Base-by-base conservation (phyloP, 2,329 filamentous ascomycete genomes). In the Xylaria sp. region DNA sequence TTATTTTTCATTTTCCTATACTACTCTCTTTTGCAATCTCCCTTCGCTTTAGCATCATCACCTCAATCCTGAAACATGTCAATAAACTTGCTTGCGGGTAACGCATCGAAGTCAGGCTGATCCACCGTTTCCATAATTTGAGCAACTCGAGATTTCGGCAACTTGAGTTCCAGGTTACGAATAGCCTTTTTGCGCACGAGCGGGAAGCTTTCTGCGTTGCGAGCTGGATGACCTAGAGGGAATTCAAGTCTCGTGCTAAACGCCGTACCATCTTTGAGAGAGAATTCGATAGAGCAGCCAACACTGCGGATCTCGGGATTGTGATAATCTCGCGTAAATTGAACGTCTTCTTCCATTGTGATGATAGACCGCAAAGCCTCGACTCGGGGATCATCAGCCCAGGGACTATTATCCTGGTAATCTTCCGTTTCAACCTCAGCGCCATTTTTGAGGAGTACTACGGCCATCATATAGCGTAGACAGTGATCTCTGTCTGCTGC, bases 401-500 rank as follows among this genome's bases (percentile, higher is more conserved):
- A 72, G 22, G 70, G 65, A 27, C 70, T 72, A 3, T 65, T 54
- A 49, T 72, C 63, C 42, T 66, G 65, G 45, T 68, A 71, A 36
- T 71, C 70, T 20, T 63, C 65, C 4, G 51, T 61, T 22, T 62
- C 68, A n/a, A 69, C 47, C 38, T 54, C 58, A 20, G 31, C 51
- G 13, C 67, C 67, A 22, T 63, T 56, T 55, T 72, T 72, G 1
- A 73, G 61, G 9, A 73, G 27, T 17, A 65, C 59, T n/a, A 73
- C 67, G 1, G 66, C 69, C 25, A 72, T 61, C 27, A 73, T 68
- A 39, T 73, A 73, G 27, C 59, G 51, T 38, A 73, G 15, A 57
- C 68, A 73, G 62, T 73, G 72, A 53, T 71, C 69, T n/a, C 72
- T 50, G 27, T 73, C 71, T 22, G 69, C 69, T 1, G 63, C 33